Conservation (phyloP, 208 protist species). For the Crithidia acanthocephali region DNA sequence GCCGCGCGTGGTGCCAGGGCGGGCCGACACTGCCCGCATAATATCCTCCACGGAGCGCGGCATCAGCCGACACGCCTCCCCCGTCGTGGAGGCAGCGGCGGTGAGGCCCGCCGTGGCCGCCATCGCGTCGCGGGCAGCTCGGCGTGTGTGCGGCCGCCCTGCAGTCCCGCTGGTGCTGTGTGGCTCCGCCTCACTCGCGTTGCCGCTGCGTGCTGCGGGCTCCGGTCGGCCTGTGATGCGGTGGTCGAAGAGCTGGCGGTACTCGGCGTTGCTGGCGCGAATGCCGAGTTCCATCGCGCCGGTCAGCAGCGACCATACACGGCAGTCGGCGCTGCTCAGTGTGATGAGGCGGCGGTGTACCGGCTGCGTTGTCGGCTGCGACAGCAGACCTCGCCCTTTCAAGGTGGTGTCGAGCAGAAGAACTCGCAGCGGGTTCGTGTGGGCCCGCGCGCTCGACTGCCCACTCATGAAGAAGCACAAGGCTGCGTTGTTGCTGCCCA, state of each 20-base stretch:
- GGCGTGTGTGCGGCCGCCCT: no score
- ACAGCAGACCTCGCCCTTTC: neutral
- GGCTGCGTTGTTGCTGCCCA: constrained; percentile 66
- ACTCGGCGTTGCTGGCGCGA: constrained; percentile 68
- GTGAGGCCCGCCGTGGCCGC: neutral
- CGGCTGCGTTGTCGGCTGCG: neutral
- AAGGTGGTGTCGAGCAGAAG: constrained; percentile 40
- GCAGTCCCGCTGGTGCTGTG: neutral
- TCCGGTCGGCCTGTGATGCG: constrained; percentile 29
- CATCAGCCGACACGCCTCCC: constrained; percentile 23
- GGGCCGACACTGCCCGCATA: constrained; percentile 23
- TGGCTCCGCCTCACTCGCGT: neutral
- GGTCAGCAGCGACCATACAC: constrained; percentile 56
- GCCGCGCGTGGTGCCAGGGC: neutral
- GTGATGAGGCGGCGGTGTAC: constrained; percentile 50
- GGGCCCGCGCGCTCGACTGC: constrained; percentile 50
- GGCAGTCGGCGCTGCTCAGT: constrained; percentile 60
- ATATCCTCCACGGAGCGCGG: constrained; percentile 31
- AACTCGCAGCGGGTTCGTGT: constrained; percentile 53
- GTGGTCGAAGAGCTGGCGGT: constrained; percentile 44
- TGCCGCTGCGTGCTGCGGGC: neutral
- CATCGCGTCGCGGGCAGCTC: neutral
- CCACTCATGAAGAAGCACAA: constrained; percentile 74
- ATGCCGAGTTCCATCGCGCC: constrained; percentile 68
- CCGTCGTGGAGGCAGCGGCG: constrained; percentile 9